Evolutionary conservation across 163 green algal genomes (phyloP).

Genomic region (Chlorella variabilis): DNA sequence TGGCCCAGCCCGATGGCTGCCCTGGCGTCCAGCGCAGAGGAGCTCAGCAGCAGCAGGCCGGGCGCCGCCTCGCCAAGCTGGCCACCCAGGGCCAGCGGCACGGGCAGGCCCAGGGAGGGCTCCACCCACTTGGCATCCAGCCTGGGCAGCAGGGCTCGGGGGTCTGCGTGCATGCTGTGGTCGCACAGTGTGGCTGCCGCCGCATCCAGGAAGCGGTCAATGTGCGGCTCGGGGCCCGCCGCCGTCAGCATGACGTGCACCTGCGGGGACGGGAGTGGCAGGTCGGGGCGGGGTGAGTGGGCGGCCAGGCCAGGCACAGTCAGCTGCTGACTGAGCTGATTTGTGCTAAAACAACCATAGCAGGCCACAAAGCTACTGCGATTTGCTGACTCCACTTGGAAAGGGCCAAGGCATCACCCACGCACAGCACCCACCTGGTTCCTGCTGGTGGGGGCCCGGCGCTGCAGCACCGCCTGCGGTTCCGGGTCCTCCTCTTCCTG

Average conservation of each 20-base stretch:
- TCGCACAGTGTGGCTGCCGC: conserved; percentile 19
- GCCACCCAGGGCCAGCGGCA: conserved; percentile 2
- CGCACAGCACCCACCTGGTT: too few relatives aligned
- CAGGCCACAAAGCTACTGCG: too few relatives aligned
- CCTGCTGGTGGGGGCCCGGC: neutral
- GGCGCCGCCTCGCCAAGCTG: conserved; percentile 27
- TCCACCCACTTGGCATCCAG: conserved; percentile 24
- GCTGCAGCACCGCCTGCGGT: conserved; percentile 7
- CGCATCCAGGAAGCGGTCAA: conserved; percentile 5
- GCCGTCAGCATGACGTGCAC: conserved; percentile 21
- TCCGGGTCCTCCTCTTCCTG: conserved; percentile 2
- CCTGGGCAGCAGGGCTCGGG: neutral
- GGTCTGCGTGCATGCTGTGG: conserved; percentile 17
- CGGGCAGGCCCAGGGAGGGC: neutral
- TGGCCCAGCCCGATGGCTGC: conserved; percentile 6
- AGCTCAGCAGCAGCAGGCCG: conserved; percentile 39
- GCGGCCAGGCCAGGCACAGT: too few relatives aligned
- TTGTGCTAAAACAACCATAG: too few relatives aligned
- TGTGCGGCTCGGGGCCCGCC: conserved; percentile 24
- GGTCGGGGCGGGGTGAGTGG: too few relatives aligned
- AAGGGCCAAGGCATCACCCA: too few relatives aligned
- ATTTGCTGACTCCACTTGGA: too few relatives aligned
- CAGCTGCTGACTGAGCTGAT: too few relatives aligned
- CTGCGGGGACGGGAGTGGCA: neutral
- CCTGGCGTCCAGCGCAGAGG: conserved; percentile 6